phyloP scores from a whole-genome alignment of 495 filamentous ascomycete species.

The Aspergillus ellipticus region DNA sequence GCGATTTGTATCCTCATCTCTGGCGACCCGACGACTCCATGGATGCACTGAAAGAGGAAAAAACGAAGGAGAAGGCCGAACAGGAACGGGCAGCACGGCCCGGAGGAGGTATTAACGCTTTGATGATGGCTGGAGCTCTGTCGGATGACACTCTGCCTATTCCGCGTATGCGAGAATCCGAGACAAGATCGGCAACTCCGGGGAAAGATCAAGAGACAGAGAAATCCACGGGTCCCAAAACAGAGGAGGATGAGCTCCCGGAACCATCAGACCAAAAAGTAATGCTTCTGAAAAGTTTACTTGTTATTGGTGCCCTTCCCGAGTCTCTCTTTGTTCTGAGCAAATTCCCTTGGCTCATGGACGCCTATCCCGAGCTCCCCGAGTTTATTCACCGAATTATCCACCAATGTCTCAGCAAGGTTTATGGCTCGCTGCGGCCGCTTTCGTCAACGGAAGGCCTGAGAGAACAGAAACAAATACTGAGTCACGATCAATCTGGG shows the following conservation, averaged over 20 bases:
- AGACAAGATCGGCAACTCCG: conserved; percentile 41
- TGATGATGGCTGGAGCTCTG: conserved; percentile 83
- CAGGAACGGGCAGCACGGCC: conserved; percentile 63
- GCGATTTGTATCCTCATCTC: conserved; percentile 88
- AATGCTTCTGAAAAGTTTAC: conserved; percentile 73
- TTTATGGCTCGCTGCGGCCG: conserved; percentile 56
- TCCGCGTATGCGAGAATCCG: conserved; percentile 41
- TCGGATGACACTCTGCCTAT: conserved; percentile 72
- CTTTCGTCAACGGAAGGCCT: conserved; percentile 35
- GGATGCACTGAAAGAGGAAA: conserved; percentile 60
- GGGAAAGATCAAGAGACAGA: conserved; percentile 51
- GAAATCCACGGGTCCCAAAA: conserved; percentile 40
- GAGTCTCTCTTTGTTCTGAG: conserved; percentile 92
- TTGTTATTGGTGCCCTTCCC: conserved; percentile 88
- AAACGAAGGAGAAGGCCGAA: conserved; percentile 74
- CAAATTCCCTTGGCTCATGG: conserved; percentile 84
- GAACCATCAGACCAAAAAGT: conserved; percentile 91
- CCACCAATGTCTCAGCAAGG: conserved; percentile 68
- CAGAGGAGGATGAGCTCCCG: conserved; percentile 59
- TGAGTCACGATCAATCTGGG: conserved; percentile 58
- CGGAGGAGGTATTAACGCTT: conserved; percentile 70
- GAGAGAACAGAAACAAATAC: conserved; percentile 44
- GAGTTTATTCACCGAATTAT: conserved; percentile 80
- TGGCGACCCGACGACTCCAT: conserved; percentile 82
- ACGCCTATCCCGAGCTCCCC: conserved; percentile 72